phyloP scores from a whole-genome alignment of 768 basidiomycete species.

The Mycena indigotica region DNA sequence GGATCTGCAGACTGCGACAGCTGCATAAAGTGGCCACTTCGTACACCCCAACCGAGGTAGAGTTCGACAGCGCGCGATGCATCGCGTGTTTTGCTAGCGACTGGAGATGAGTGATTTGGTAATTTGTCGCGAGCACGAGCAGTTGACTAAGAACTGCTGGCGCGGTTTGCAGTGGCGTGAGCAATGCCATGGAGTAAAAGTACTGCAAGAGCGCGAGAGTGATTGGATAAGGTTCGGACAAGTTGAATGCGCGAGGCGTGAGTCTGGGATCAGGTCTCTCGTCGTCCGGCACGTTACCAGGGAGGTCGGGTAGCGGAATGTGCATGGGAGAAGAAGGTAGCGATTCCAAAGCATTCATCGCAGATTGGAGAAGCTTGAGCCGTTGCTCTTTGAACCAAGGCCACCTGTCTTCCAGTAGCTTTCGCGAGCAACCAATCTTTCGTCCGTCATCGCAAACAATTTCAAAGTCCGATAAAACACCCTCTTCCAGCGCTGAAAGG shows the following conservation, averaged over 20 bases:
- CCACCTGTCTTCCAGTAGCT: conserved; percentile 89
- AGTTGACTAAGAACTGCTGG: conserved; percentile 88
- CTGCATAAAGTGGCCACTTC: conserved; percentile 93
- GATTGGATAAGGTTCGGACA: conserved; percentile 90
- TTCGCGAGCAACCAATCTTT: conserved; percentile 78
- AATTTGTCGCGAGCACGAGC: conserved; percentile 80
- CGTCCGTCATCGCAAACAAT: conserved; percentile 90
- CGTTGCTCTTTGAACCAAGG: conserved; percentile 89
- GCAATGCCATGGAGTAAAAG: conserved; percentile 83
- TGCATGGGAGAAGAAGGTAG: conserved; percentile 65
- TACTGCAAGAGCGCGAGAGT: conserved; percentile 91
- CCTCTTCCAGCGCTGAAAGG: conserved; percentile 80
- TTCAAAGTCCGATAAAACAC: conserved; percentile 85
- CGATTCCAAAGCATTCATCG: conserved; percentile 55
- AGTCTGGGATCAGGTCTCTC: conserved; percentile 77
- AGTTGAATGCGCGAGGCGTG: conserved; percentile 73
- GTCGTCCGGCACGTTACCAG: conserved; percentile 49
- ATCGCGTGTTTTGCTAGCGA: conserved; percentile 90
- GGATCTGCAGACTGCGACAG: conserved; percentile 85
- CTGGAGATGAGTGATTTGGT: conserved; percentile 75
- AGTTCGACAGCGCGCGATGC: conserved; percentile 83
- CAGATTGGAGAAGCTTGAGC: conserved; percentile 56
- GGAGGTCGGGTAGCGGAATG: conserved; percentile 62
- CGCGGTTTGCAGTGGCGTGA: conserved; percentile 90
- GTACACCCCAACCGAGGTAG: conserved; percentile 88